phyloP scores from a whole-genome alignment of 345 rosid species.

The Syzygium oleosum region DNA sequence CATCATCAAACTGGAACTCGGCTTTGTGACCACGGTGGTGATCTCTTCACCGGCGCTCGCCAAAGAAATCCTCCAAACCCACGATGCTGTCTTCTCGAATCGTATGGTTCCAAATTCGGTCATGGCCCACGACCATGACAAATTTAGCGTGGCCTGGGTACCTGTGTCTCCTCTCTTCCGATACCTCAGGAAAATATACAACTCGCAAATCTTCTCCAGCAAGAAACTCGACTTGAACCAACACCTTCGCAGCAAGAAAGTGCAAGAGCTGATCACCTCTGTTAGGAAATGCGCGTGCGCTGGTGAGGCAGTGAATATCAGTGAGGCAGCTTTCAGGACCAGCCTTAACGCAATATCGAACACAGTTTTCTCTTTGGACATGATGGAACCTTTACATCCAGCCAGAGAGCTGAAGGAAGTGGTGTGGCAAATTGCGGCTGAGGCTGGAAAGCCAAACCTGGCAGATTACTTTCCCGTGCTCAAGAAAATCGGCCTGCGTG shows the following conservation, averaged over 20 bases:
- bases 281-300: background rate
- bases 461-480: slow-evolving; percentile 23
- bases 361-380: slow-evolving; percentile 7
- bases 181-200: slow-evolving; percentile 22
- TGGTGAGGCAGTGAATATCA: slow-evolving; percentile 3
- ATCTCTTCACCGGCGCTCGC: slow-evolving; percentile 26
- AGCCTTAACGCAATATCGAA: slow-evolving; percentile 3
- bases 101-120: slow-evolving; percentile 9
- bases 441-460: slow-evolving; percentile 21
- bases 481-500: slow-evolving; percentile 10
- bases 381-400: background rate
- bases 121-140: slow-evolving; percentile 16
- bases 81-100: slow-evolving; percentile 17
- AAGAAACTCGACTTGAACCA: slow-evolving; percentile 23
- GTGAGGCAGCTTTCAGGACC: slow-evolving; percentile 11
- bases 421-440: slow-evolving; percentile 4
- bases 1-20: slow-evolving; percentile 27
- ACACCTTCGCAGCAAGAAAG: slow-evolving; percentile 4
- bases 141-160: slow-evolving; percentile 15
- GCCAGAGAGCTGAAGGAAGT: slow-evolving; percentile 1
- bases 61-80: slow-evolving; percentile 30
- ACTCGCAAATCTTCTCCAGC: slow-evolving; percentile 7
- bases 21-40: slow-evolving; percentile 21
- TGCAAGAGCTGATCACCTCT: slow-evolving; percentile 9
- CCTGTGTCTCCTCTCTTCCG: slow-evolving; percentile 27